Percentiles rank a stretch among this genome's conserved stretches.
These are phyloP conservation scores for Pleurotus pulmonarius DNA, from an alignment of 768 basidiomycete genomes.

Conservation along the genomic window DNA sequence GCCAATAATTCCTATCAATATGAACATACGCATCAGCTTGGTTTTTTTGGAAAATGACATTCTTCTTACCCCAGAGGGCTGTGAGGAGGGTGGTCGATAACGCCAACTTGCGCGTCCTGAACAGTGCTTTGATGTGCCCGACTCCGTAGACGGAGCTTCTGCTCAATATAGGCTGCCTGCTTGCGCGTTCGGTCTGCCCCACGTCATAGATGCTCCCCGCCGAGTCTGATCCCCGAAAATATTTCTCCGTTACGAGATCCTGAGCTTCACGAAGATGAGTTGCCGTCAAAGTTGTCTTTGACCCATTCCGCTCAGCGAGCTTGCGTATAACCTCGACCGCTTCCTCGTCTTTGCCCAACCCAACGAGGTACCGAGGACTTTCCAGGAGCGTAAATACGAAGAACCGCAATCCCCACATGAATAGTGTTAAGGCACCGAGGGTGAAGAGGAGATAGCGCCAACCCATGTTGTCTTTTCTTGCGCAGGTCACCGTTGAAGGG, in stretches of 20 bases:
- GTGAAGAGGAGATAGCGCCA: conserved; percentile 73
- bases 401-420: conserved; percentile 59
- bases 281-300: conserved; percentile 39
- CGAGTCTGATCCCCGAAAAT: too few relatives aligned
- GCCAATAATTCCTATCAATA: conserved; percentile 61
- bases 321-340: conserved; percentile 63
- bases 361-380: conserved; percentile 69
- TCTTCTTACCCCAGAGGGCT: conserved; percentile 39
- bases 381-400: conserved; percentile 65
- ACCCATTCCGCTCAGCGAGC: conserved; percentile 60
- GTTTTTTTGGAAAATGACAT: neutral
- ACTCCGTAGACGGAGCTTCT: conserved; percentile 29
- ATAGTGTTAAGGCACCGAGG: conserved; percentile 68
- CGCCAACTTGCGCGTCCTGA: conserved; percentile 60
- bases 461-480: conserved; percentile 53
- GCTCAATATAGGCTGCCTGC: conserved; percentile 24
- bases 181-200: conserved; percentile 8
- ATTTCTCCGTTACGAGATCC: conserved; percentile 7
- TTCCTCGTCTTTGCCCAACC: conserved; percentile 57
- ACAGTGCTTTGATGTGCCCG: conserved; percentile 54
- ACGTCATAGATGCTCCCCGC: neutral
- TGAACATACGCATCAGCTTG: neutral
- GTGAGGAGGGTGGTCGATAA: conserved; percentile 62
- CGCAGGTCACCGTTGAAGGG: conserved; percentile 27
- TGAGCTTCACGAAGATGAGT: conserved; percentile 38